Evolutionary conservation across 148 eudicot species (phyloP).

Genomic region (Dianthus caryophyllus): DNA sequence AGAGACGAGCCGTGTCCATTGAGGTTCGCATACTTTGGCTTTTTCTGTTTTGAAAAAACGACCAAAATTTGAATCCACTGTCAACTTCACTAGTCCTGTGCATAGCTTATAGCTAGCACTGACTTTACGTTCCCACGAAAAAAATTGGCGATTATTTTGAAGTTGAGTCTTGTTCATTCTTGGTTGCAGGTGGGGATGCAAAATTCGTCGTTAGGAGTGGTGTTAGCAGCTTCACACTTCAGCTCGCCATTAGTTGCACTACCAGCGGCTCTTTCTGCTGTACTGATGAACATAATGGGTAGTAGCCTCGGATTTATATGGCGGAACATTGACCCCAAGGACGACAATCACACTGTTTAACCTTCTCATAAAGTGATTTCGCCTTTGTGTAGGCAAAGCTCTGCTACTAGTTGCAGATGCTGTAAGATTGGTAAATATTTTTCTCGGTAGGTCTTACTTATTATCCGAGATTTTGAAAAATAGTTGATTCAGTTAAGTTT

Average conservation of each 20-base stretch:
- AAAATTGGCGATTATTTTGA: background rate
- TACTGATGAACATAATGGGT: slow-evolving; percentile 67
- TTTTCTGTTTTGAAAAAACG: background rate
- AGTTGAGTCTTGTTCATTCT: too few relatives aligned
- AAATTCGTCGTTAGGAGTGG: slow-evolving; percentile 68
- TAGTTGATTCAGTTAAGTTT: too few relatives aligned
- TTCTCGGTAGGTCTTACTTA: too few relatives aligned
- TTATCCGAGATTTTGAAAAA: too few relatives aligned
- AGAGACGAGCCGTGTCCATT: slow-evolving; percentile 68
- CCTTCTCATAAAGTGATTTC: background rate
- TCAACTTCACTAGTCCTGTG: background rate
- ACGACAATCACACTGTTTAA: background rate
- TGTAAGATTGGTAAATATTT: background rate
- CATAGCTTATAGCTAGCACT: background rate
- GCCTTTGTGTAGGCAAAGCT: background rate
- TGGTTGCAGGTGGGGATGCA: slow-evolving; percentile 68
- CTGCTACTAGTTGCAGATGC: background rate
- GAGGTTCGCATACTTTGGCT: slow-evolving; percentile 36
- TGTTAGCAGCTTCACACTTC: slow-evolving; percentile 67
- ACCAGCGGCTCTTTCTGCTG: slow-evolving; percentile 65
- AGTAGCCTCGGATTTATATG: slow-evolving; percentile 67
- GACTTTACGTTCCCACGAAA: background rate
- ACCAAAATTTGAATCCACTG: too few relatives aligned
- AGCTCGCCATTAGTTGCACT: slow-evolving; percentile 56
- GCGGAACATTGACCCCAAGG: slow-evolving; percentile 42